phyloP scores from a whole-genome alignment of 805 yeast genomes.

The Pichia manshurica region DNA sequence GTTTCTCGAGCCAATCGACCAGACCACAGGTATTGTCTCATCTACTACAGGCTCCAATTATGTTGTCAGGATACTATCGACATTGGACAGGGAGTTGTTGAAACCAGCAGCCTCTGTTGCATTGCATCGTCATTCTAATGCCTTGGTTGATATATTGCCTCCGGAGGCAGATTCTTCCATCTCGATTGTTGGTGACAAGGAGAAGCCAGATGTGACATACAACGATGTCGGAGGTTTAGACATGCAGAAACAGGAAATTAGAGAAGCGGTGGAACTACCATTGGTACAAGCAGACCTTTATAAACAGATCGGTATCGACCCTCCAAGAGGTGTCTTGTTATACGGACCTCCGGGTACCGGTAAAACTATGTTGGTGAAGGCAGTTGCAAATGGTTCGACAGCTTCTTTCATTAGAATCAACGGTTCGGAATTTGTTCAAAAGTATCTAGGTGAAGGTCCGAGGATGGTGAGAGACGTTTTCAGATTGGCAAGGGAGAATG shows the following conservation, averaged over 20 bases:
- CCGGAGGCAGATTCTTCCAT: slow-evolving; percentile 98
- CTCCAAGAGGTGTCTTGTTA: slow-evolving; percentile 94
- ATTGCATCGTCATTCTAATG: slow-evolving; percentile 96
- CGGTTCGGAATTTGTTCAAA: slow-evolving; percentile 97
- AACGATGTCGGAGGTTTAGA: slow-evolving; percentile 99
- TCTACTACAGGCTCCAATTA: slow-evolving; percentile 97
- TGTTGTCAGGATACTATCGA: slow-evolving; percentile 90
- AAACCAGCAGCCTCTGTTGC: slow-evolving; percentile 96
- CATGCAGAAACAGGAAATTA: slow-evolving; percentile 97
- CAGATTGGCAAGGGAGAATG: slow-evolving; percentile 92
- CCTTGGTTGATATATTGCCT: slow-evolving; percentile 93
- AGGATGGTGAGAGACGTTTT: slow-evolving; percentile 99
- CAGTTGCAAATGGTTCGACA: slow-evolving; percentile 94
- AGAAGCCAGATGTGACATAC: slow-evolving; percentile 86
- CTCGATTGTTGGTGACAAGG: slow-evolving; percentile 89
- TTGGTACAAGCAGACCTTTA: slow-evolving; percentile 92
- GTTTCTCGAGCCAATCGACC: slow-evolving; percentile 95
- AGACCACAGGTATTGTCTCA: slow-evolving; percentile 92
- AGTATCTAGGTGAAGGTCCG: slow-evolving; percentile 98
- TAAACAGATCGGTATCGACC: slow-evolving; percentile 97
- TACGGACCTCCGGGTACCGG: slow-evolving; percentile 99
- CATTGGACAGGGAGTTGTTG: slow-evolving; percentile 88
- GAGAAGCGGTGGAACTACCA: slow-evolving; percentile 98
- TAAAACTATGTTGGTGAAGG: slow-evolving; percentile 97
- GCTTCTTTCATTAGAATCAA: slow-evolving; percentile 95